Conservation (phyloP, 331 rosid genomes). For the Dryas integrifolia region DNA sequence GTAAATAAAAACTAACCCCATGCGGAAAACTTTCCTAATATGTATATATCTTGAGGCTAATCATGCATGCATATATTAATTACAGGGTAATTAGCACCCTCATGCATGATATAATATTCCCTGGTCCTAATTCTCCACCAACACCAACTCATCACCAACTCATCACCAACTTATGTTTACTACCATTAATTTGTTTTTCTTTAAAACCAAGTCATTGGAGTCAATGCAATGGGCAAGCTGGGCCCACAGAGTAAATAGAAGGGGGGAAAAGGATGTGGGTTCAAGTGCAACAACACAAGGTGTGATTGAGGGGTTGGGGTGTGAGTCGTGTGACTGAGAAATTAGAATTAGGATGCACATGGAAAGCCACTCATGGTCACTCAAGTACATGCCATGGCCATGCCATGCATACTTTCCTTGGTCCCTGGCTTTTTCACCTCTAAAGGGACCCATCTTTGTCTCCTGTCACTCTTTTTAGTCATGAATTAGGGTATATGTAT, state of each 20-base stretch:
- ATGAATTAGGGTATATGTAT: neutral
- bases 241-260: neutral
- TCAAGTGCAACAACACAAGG: neutral
- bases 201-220: neutral
- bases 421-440: constrained; percentile 33
- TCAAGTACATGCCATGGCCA: constrained; percentile 33
- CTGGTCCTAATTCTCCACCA: neutral
- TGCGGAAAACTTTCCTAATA: too few species aligned
- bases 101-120: neutral
- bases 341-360: constrained; percentile 37
- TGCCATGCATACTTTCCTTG: constrained; percentile 28
- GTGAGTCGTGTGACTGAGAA: neutral
- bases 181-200: neutral
- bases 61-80: neutral
- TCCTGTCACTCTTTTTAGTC: constrained; percentile 35
- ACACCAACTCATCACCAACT: neutral
- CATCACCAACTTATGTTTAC: constrained; percentile 1
- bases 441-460: constrained; percentile 40
- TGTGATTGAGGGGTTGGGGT: constrained; percentile 18
- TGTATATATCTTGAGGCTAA: neutral
- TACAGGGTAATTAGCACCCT: neutral
- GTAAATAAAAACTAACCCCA: neutral
- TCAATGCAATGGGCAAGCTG: constrained; percentile 7
- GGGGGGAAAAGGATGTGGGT: neutral
- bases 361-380: constrained; percentile 47